A percentile compares a stretch with the other conserved stretches of the same genome.
Conservation (phyloP, 2,329 filamentous ascomycete species). For the Aspergillus felis region DNA sequence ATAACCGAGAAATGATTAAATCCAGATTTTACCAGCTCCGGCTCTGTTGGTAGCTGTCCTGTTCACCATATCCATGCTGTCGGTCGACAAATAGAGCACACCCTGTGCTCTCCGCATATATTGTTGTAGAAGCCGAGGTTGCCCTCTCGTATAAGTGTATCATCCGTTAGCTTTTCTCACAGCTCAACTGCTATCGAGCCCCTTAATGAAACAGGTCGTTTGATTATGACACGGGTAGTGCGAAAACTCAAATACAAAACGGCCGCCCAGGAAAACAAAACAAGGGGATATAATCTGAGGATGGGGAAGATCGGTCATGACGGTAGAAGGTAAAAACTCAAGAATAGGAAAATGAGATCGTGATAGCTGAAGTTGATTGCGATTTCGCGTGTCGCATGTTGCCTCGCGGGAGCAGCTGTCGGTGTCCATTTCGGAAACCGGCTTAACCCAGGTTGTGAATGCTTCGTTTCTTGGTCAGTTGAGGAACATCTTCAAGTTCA, state of each 20-base stretch:
- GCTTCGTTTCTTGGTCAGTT: conserved; percentile 44
- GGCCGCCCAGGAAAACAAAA: conserved; percentile 10
- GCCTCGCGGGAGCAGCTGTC: background rate
- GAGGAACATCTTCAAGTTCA: conserved; percentile 39
- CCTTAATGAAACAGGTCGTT: conserved; percentile 14
- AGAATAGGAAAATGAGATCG: conserved; percentile 3
- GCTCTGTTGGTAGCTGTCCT: background rate
- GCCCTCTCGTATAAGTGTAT: conserved; percentile 18
- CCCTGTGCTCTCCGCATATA: background rate
- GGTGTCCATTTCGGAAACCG: background rate
- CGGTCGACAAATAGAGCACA: background rate
- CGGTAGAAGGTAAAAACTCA: conserved; percentile 3
- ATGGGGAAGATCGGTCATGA: conserved; percentile 4
- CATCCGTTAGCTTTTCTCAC: conserved; percentile 8
- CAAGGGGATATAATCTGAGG: conserved; percentile 13
- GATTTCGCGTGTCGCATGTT: background rate
- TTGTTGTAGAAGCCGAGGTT: conserved; percentile 14
- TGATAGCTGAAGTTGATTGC: background rate
- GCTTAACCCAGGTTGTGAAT: conserved; percentile 39
- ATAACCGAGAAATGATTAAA: background rate
- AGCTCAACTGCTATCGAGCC: conserved; percentile 4
- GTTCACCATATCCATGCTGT: background rate
- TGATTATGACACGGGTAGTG: conserved; percentile 10
- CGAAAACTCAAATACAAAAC: conserved; percentile 8
- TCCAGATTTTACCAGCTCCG: background rate